phyloP scores from a whole-genome alignment of 1,139 yeast genomes.

The Geotrichum phurueaensis region DNA sequence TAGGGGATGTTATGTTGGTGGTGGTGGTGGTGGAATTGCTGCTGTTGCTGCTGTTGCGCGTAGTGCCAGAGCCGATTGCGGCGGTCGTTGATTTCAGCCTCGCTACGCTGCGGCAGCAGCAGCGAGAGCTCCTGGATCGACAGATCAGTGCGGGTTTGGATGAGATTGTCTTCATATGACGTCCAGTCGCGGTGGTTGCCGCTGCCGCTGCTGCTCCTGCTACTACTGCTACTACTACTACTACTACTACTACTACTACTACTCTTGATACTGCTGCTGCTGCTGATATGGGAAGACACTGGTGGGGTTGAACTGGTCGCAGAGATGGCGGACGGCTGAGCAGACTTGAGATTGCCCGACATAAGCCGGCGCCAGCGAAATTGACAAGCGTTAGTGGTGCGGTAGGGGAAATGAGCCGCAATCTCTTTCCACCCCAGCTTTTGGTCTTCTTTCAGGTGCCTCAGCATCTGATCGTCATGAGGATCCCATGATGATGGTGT shows the following conservation, averaged over 20 bases:
- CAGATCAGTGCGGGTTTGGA: slow-evolving; percentile 55
- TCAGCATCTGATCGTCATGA: slow-evolving; percentile 58
- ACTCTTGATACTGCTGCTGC: no score
- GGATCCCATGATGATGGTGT: slow-evolving; percentile 49
- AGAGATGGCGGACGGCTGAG: not conserved
- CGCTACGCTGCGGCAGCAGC: slow-evolving; percentile 54
- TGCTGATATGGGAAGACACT: slow-evolving; percentile 34
- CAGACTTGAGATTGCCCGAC: slow-evolving; percentile 37
- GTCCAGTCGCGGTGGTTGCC: not conserved
- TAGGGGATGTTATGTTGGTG: not conserved
- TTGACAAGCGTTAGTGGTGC: slow-evolving; percentile 80
- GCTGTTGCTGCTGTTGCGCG: not conserved
- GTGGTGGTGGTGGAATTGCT: not conserved
- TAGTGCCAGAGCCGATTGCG: not conserved
- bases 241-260: not conserved
- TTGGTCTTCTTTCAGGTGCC: slow-evolving; percentile 63
- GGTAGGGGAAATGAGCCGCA: slow-evolving; percentile 56
- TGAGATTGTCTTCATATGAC: not conserved
- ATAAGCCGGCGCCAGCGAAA: slow-evolving; percentile 70
- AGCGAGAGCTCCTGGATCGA: slow-evolving; percentile 70
- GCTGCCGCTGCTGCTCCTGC: not conserved
- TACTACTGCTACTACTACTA: no score
- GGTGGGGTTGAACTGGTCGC: not conserved
- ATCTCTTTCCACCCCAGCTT: slow-evolving; percentile 79
- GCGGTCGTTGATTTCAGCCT: not conserved